Conservation (phyloP, 805 yeast genomes). For the Suhomyces xylopsoci region DNA sequence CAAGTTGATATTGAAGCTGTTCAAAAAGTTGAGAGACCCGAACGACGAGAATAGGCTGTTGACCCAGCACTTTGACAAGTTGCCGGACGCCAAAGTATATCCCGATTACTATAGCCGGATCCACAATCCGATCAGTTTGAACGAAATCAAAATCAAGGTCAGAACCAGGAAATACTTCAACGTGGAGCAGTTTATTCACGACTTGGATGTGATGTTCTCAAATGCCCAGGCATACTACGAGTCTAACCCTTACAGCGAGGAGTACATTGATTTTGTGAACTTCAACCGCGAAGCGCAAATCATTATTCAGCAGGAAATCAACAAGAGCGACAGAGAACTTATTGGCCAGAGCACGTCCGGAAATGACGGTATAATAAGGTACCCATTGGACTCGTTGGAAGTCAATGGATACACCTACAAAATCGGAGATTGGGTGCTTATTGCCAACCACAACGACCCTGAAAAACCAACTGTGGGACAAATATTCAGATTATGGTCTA, state of each 20-base stretch:
- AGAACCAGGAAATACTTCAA: slow-evolving; percentile 78
- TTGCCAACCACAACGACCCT: slow-evolving; percentile 83
- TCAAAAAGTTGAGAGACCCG: slow-evolving; percentile 67
- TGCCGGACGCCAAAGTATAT: slow-evolving; percentile 64
- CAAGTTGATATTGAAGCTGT: slow-evolving; percentile 75
- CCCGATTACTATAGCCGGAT: slow-evolving; percentile 55
- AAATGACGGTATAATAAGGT: slow-evolving; percentile 53
- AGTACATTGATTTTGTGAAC: slow-evolving; percentile 57
- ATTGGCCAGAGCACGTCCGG: slow-evolving; percentile 40
- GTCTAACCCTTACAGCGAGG: slow-evolving; percentile 54
- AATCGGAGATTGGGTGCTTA: slow-evolving; percentile 94
- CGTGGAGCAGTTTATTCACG: slow-evolving; percentile 74
- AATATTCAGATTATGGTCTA: slow-evolving; percentile 87
- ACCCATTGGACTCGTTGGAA: slow-evolving; percentile 76
- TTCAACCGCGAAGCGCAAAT: slow-evolving; percentile 61
- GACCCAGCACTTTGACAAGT: slow-evolving; percentile 69
- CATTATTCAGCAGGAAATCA: slow-evolving; percentile 64
- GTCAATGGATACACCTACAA: slow-evolving; percentile 68
- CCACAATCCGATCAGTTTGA: slow-evolving; percentile 60
- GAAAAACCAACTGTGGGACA: slow-evolving; percentile 92
- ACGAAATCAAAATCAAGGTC: slow-evolving; percentile 75
- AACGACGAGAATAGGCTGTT: slow-evolving; percentile 47
- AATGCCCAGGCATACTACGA: slow-evolving; percentile 63
- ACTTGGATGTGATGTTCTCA: slow-evolving; percentile 68
- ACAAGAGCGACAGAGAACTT: slow-evolving; percentile 78